These are phyloP conservation scores for Henckelia pumila DNA, from an alignment of 257 asterid genomes.

Conservation along the genomic window DNA sequence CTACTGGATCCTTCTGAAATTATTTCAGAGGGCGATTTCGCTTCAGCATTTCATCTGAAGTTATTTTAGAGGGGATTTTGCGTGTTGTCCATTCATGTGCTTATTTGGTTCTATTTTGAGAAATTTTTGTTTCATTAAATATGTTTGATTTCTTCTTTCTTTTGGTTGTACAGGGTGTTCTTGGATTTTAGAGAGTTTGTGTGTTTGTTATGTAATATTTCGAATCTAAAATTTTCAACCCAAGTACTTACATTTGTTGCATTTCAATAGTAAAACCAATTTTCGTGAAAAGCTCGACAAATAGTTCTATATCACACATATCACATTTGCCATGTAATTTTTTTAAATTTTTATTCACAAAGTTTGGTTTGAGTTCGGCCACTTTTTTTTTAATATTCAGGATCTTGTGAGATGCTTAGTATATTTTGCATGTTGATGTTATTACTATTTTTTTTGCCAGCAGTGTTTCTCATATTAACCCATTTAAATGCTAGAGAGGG, in stretches of 20 bases:
- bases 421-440: no score
- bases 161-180: neutral
- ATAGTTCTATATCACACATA: no score
- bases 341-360: constrained; percentile 1
- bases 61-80: neutral
- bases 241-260: neutral
- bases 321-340: neutral
- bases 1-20: neutral
- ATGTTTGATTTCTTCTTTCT: neutral
- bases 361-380: neutral
- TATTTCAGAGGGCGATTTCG: neutral
- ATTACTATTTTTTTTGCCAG: neutral
- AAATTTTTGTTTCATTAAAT: neutral
- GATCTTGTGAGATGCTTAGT: neutral
- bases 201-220: neutral
- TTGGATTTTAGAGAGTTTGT: neutral
- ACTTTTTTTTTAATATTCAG: neutral
- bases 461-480: neutral
- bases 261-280: no score
- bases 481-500: constrained; percentile 5
- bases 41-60: neutral
- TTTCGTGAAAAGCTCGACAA: neutral
- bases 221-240: neutral
- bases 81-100: constrained; percentile 6
- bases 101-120: neutral